Evolutionary conservation across 805 yeast species (phyloP).

Genomic region (Ogataea populi-albae): DNA sequence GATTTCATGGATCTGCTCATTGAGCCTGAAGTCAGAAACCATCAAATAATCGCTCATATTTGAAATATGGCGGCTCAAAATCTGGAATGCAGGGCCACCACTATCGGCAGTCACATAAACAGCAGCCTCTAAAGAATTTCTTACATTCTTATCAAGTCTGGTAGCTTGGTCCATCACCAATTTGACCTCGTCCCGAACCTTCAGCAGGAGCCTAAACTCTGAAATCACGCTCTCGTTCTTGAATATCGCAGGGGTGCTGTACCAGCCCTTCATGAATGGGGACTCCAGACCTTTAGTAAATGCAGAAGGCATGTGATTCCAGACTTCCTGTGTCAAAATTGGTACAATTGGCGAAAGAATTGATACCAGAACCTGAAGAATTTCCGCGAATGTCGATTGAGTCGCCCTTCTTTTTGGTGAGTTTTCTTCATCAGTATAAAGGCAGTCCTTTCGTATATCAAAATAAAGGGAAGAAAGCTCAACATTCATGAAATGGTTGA

Average conservation of each 20-base stretch:
- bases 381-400: constrained; percentile 63
- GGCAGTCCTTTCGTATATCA: constrained; percentile 78
- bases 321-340: constrained; percentile 79
- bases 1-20: constrained; percentile 3
- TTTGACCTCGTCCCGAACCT: constrained; percentile 48
- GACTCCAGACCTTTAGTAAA: constrained; percentile 32
- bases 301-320: constrained; percentile 54
- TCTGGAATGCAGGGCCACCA: constrained; percentile 1
- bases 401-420: constrained; percentile 52
- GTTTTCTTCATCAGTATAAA: constrained; percentile 63
- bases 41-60: constrained; percentile 58
- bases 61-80: constrained; percentile 33
- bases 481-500: constrained; percentile 70
- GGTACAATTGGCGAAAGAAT: constrained; percentile 82
- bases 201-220: constrained; percentile 47
- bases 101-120: constrained; percentile 35
- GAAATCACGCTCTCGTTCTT: constrained; percentile 34
- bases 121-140: constrained; percentile 58
- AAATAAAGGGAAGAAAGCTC: constrained; percentile 82
- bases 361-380: constrained; percentile 61
- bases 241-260: constrained; percentile 35
- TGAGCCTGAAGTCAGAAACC: constrained; percentile 55
- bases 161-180: constrained; percentile 56
- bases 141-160: constrained; percentile 44
- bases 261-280: constrained; percentile 50